Conservation (phyloP, 2,329 filamentous ascomycete genomes). For the Madurella fahalii region DNA sequence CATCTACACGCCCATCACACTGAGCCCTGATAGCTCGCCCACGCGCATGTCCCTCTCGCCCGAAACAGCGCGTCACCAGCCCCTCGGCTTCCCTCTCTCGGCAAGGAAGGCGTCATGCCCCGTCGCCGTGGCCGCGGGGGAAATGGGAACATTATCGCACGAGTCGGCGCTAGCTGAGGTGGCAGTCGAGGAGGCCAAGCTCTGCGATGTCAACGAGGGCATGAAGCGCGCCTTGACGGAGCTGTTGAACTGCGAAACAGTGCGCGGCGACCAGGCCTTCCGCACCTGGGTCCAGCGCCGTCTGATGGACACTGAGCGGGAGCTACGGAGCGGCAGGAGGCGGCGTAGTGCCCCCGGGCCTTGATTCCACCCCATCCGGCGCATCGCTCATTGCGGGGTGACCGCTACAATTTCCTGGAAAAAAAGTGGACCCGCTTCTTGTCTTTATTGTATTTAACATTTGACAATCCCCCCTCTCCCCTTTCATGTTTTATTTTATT, state of each 20-base stretch:
- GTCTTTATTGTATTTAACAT: slow-evolving; percentile 3
- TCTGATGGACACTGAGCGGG: slow-evolving; percentile 58
- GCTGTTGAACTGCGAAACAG: slow-evolving; percentile 56
- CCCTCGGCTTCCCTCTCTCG: slow-evolving; percentile 29
- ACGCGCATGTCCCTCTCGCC: slow-evolving; percentile 54
- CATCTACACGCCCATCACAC: slow-evolving; percentile 32
- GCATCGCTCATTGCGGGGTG: background rate
- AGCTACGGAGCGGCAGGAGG: slow-evolving; percentile 50
- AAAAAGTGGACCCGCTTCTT: too few species aligned
- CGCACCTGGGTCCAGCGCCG: slow-evolving; percentile 57
- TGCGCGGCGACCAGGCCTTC: slow-evolving; percentile 47
- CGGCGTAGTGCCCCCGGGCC: slow-evolving; percentile 38
- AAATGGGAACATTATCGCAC: slow-evolving; percentile 22
- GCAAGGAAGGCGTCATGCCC: slow-evolving; percentile 28
- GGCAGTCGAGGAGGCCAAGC: slow-evolving; percentile 49
- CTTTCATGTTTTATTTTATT: too few species aligned
- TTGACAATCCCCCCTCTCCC: too few species aligned
- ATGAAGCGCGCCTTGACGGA: slow-evolving; percentile 60
- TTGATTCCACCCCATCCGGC: slow-evolving; percentile 1
- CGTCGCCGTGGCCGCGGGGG: slow-evolving; percentile 27
- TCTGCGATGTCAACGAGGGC: slow-evolving; percentile 55
- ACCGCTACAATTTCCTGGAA: too few species aligned
- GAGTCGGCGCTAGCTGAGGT: slow-evolving; percentile 47
- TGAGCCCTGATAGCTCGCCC: slow-evolving; percentile 57
- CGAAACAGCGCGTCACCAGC: slow-evolving; percentile 41